Evolutionary conservation across 805 yeast species (phyloP), one percentile per base, ranked within the genome.

Genomic region (Hanseniaspora osmophila): DNA sequence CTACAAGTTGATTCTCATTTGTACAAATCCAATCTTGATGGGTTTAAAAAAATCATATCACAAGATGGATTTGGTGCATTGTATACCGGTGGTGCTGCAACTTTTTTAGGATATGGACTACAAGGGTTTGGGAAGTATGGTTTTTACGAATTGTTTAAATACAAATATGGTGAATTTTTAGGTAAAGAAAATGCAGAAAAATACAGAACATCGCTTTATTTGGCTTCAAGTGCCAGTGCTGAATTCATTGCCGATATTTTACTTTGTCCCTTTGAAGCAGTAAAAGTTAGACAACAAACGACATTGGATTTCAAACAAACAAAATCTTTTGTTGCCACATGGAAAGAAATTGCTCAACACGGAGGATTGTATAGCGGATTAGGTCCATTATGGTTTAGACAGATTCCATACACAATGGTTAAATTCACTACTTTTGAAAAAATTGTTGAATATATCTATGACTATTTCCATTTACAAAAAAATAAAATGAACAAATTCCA

Each of bases 91-190:
- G 60, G 86, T 52, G 92, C 95, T 37, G 96, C 97, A 42, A 92
- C 97, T 3, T 76, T 82, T 49, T 71, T 88, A 49, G 97, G 97
- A 19, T 90, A 92, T 66, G 82, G 96, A 7, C 68, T 88, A 57
- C 98, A 90, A 68, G 97, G 98, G 57, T 95, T 95, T 43, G 95
- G 96, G 56, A 90, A 90, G 66, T 90, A 90, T 65, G 98, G 98
- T 30, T 79, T 87, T 62, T 90, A 92, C 66, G 97, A 90, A 66
- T 73, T 69, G 56, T 90, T 90, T 75, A 90, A 90, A 68, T 77
- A 82, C 66, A 70, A 74, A 48, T 90, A 87, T 64, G 65, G 80
- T 45, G 75, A 77, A 56, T 47, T 75, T 30, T 72, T 80, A 43
- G 92, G 95, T 37, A 75, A 73, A 38, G 78, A 76, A 44, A 47